These are phyloP conservation scores for Podospora comata DNA, from an alignment of 495 filamentous ascomycete genomes.

Conservation along the genomic window DNA sequence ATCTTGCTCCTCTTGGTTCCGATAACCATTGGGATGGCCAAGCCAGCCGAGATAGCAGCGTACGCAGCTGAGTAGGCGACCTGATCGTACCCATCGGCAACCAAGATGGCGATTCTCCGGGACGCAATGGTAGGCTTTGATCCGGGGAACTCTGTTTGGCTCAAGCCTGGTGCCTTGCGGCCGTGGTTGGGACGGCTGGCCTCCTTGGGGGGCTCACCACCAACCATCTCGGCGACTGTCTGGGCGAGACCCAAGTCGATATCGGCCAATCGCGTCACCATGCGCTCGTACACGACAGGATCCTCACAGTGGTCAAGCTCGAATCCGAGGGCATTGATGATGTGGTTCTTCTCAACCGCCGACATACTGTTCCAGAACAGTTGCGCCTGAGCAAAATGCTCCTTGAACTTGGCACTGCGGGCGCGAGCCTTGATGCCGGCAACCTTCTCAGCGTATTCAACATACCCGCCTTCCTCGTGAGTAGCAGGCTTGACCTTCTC, in stretches of 20 bases:
- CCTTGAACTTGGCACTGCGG: conserved; percentile 73
- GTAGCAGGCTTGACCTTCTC: conserved; percentile 59
- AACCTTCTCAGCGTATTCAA: conserved; percentile 63
- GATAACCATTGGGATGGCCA: conserved; percentile 71
- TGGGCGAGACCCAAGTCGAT: conserved; percentile 72
- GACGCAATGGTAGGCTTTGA: conserved; percentile 62
- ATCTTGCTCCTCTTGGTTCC: conserved; percentile 59
- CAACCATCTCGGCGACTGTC: conserved; percentile 65
- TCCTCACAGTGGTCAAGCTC: conserved; percentile 92
- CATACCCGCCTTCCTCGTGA: conserved; percentile 60
- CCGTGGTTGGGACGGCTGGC: conserved; percentile 60
- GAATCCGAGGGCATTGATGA: conserved; percentile 69
- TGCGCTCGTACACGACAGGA: conserved; percentile 70
- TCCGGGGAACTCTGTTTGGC: conserved; percentile 65
- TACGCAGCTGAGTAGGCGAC: conserved; percentile 62
- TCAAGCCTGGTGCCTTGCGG: conserved; percentile 59
- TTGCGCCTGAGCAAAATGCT: conserved; percentile 72
- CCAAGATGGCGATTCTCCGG: conserved; percentile 71
- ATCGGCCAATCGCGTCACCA: conserved; percentile 65
- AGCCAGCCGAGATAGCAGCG: conserved; percentile 55
- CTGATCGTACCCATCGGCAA: conserved; percentile 77
- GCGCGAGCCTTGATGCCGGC: conserved; percentile 68
- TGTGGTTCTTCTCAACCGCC: conserved; percentile 64
- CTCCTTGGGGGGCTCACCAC: conserved; percentile 57
- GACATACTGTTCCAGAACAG: conserved; percentile 79